A percentile compares a stretch with the other conserved stretches of the same genome.
phyloP scores from a whole-genome alignment of 768 basidiomycete species.

The Tephrocybe sp. region DNA sequence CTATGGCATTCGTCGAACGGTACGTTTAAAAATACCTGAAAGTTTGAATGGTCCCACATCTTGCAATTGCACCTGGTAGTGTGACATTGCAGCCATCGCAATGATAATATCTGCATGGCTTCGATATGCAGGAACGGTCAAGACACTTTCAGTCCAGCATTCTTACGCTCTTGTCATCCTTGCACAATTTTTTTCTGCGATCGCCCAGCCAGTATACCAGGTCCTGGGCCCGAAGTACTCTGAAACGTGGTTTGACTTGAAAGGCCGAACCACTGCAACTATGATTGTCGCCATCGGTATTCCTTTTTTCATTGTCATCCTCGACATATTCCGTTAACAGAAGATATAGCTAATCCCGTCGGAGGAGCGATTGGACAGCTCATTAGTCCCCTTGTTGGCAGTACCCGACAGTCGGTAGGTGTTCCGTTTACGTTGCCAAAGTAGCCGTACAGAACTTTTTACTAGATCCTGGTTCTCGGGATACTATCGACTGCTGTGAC shows the following conservation, averaged over 20 bases:
- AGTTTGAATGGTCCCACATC: neutral
- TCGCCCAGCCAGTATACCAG: constrained; percentile 73
- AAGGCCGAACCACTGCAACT: constrained; percentile 75
- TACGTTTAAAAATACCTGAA: constrained; percentile 27
- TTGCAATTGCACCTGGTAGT: constrained; percentile 36
- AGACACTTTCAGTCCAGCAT: constrained; percentile 44
- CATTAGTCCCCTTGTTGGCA: constrained; percentile 59
- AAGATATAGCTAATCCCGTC: constrained; percentile 59
- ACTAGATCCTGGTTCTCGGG: constrained; percentile 70
- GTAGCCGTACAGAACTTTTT: neutral
- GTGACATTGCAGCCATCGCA: constrained; percentile 50
- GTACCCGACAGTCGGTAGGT: constrained; percentile 57
- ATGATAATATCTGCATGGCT: constrained; percentile 72
- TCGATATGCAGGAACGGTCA: constrained; percentile 66
- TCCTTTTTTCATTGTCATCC: neutral
- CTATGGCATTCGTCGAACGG: constrained; percentile 62
- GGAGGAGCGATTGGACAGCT: constrained; percentile 75
- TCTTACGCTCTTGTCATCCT: constrained; percentile 68
- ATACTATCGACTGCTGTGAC: constrained; percentile 63
- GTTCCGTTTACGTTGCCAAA: constrained; percentile 17
- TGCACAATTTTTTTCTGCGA: constrained; percentile 61
- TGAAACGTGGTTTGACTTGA: constrained; percentile 78
- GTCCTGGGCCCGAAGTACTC: constrained; percentile 80
- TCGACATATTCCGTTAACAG: neutral
- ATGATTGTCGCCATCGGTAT: constrained; percentile 53